Base-by-base conservation (phyloP, 805 yeast genomes). In the Nakazawaea laoshanensis region DNA sequence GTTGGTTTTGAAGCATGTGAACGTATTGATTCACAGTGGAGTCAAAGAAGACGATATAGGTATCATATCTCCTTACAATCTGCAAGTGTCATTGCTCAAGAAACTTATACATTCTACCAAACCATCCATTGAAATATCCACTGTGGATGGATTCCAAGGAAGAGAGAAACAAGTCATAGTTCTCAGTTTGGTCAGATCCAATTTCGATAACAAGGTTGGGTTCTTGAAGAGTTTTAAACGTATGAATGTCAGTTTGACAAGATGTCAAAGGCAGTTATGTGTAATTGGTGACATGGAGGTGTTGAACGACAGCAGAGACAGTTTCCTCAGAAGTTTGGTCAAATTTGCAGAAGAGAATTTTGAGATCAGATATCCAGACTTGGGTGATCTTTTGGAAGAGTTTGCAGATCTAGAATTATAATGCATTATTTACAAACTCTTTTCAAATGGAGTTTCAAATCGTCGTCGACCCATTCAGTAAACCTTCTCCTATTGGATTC, bases 111-210 rank as follows among this genome's bases (percentile, higher is more conserved):
- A 35, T 8, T 51, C 50, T 4, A 32, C 41, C 13, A 59, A 57
- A 30, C 64, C 69, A 1, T 48, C 40, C 3, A 59, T 89, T 5
- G 97, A 89, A 48, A 71, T 88, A 1, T 74, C 94, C 4, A 85
- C 96, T 0, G 89, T 89, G 4, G 98, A 89, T 57, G 96, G 96
- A 1, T 92, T 89, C 48, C 98, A 89, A 59, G 98, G 98, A 2
- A 63, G 96, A 40, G 98, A 89, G 49, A 92, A 89, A 52, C 94
- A 88, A 45, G 79, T 77, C 0, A 86, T 89, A 5, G 66, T 89
- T 1, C 57, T 92, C 9, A 69, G 92, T 2, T 53, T 89, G 34
- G 96, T 89, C 2, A 64, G 98, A 42, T 79, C 92, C 24, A 89
- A 89, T 51, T 77, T 70, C 14, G 46, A 57, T 2, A 53, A 65